Percentiles rank a stretch among this genome's conserved stretches.
Evolutionary conservation across 805 yeast genomes (phyloP).

Genomic region (Metschnikowia corniflorae): DNA sequence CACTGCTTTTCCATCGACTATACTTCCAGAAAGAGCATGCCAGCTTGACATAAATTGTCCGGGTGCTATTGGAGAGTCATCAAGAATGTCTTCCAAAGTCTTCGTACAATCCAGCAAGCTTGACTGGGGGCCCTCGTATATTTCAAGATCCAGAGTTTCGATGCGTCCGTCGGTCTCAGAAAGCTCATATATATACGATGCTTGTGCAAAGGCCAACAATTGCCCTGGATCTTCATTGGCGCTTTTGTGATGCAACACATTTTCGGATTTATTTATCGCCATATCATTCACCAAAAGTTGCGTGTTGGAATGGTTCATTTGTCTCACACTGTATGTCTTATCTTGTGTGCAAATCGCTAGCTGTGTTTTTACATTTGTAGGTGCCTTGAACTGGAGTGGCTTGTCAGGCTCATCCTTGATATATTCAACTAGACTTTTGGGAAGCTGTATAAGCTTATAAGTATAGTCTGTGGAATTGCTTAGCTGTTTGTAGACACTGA

Average conservation of each 20-base stretch:
- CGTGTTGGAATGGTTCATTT: constrained; percentile 84
- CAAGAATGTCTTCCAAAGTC: constrained; percentile 33
- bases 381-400: constrained; percentile 17
- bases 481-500: constrained; percentile 13
- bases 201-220: constrained; percentile 27
- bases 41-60: constrained; percentile 52
- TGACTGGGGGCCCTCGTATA: constrained; percentile 15
- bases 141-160: constrained; percentile 29
- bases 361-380: constrained; percentile 21
- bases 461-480: constrained; percentile 8
- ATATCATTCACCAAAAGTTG: constrained; percentile 48
- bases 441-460: constrained; percentile 19
- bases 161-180: constrained; percentile 24
- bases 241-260: background rate
- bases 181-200: constrained; percentile 36
- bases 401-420: constrained; percentile 4
- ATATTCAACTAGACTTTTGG: constrained; percentile 11
- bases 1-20: constrained; percentile 42
- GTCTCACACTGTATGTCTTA: constrained; percentile 63
- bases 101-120: constrained; percentile 5
- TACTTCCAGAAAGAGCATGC: constrained; percentile 54
- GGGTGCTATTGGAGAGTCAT: constrained; percentile 51
- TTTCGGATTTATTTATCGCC: constrained; percentile 6
- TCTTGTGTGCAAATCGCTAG: constrained; percentile 60
- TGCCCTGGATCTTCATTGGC: background rate